Conservation (phyloP, 225 moss, liverwort and hornwort species). For the Rhytidiadelphus loreus region DNA sequence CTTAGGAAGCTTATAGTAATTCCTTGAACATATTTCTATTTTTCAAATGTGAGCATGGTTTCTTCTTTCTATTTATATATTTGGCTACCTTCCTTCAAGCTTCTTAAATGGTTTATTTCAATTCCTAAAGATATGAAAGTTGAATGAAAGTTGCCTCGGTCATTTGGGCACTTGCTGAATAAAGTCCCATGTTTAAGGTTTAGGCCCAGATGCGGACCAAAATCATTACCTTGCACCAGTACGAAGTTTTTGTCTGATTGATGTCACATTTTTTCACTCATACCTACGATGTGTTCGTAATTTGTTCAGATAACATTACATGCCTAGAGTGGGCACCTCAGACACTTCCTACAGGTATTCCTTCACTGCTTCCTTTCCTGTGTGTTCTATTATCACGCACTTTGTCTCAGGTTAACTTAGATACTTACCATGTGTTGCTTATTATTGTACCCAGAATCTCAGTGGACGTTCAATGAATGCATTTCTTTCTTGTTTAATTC, state of each 20-base stretch:
- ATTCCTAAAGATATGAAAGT: too few relatives aligned
- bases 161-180: neutral
- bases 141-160: neutral
- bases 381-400: neutral
- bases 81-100: neutral
- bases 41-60: neutral
- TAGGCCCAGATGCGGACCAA: neutral
- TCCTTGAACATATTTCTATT: neutral
- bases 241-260: neutral
- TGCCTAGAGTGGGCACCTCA: conserved; percentile 84
- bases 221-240: neutral
- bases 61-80: neutral
- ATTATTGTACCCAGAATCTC: neutral
- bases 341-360: conserved; percentile 73
- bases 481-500: neutral
- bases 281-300: neutral
- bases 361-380: neutral
- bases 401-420: neutral
- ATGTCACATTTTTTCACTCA: neutral
- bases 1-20: neutral
- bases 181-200: neutral
- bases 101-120: neutral
- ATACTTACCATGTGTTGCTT: neutral
- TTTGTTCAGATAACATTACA: conserved; percentile 55
- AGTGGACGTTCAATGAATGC: neutral